Evolutionary conservation across 192 early-diverging fungal genomes (phyloP).

Genomic region (Allomyces javanicus): DNA sequence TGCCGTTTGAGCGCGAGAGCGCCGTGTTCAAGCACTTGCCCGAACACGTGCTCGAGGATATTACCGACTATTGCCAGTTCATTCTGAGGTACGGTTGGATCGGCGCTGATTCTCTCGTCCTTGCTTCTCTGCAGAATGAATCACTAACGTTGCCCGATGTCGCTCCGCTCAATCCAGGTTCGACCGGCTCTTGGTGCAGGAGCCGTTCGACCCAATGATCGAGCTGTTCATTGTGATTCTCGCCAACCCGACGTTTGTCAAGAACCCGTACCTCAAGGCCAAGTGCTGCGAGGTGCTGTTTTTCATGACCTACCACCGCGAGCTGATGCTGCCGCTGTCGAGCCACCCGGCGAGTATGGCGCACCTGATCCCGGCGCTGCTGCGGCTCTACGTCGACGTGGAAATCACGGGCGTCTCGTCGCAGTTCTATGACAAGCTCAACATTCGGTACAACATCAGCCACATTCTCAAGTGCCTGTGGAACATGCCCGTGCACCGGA

Average conservation of each 20-base stretch:
- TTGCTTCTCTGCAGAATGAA: no score
- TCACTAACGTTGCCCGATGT: no score
- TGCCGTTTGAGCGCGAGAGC: conserved; percentile 17
- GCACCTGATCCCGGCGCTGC: conserved; percentile 59
- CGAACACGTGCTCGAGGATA: conserved; percentile 83
- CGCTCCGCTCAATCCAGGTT: conserved; percentile 18
- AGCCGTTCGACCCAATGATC: conserved; percentile 27
- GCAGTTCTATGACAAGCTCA: conserved; percentile 98
- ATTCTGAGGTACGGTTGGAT: conserved; percentile 28
- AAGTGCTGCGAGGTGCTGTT: conserved; percentile 71
- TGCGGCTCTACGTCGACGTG: conserved; percentile 89
- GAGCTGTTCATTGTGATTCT: conserved; percentile 61
- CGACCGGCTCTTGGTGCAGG: conserved; percentile 17
- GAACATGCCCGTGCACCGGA: conserved; percentile 49
- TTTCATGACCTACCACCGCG: conserved; percentile 16
- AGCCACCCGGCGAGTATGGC: conserved; percentile 52
- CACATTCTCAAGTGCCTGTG: conserved; percentile 73
- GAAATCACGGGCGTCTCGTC: conserved; percentile 80
- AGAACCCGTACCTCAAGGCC: conserved; percentile 88
- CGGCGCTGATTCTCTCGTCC: no score
- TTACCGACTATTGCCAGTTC: conserved; percentile 58
- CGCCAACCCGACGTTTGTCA: conserved; percentile 52
- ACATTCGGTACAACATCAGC: conserved; percentile 87
- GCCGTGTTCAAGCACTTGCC: conserved; percentile 28
- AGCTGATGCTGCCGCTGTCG: conserved; percentile 31